Conservation (phyloP, 192 early-diverging fungal species). For the Funneliformis mosseae region DNA sequence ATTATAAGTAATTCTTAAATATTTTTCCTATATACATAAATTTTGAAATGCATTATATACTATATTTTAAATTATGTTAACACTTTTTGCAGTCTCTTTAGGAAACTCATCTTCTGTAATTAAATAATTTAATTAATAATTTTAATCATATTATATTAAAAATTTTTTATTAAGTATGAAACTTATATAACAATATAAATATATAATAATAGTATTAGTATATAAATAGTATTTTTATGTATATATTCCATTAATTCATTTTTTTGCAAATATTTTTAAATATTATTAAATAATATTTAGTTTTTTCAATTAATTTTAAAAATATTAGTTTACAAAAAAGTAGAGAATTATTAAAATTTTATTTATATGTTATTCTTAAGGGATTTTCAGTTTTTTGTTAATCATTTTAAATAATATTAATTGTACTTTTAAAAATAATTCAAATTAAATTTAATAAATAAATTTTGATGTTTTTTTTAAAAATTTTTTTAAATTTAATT, state of each 20-base stretch:
- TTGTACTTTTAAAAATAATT: too few species aligned
- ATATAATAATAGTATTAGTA: background rate
- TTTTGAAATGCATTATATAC: background rate
- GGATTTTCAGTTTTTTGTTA: too few species aligned
- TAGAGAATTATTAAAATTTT: too few species aligned
- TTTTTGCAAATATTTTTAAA: background rate
- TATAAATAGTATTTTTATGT: background rate
- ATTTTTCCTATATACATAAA: background rate
- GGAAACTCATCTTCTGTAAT: background rate
- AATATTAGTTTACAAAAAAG: too few species aligned
- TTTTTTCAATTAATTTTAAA: background rate
- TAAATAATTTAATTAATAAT: conserved; percentile 1
- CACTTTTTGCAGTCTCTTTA: conserved; percentile 1
- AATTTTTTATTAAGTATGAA: background rate
- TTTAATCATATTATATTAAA: background rate
- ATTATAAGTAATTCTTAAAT: conserved; percentile 14
- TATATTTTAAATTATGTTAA: background rate
- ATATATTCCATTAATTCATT: background rate
- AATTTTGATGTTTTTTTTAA: too few species aligned
- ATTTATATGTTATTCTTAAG: too few species aligned
- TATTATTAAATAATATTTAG: background rate
- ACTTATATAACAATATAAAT: background rate
- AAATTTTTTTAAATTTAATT: too few species aligned
- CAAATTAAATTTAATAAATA: too few species aligned
- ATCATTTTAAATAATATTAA: too few species aligned